phyloP scores from a whole-genome alignment of 1,139 yeast species.

The Debaryomyces fabryi region DNA sequence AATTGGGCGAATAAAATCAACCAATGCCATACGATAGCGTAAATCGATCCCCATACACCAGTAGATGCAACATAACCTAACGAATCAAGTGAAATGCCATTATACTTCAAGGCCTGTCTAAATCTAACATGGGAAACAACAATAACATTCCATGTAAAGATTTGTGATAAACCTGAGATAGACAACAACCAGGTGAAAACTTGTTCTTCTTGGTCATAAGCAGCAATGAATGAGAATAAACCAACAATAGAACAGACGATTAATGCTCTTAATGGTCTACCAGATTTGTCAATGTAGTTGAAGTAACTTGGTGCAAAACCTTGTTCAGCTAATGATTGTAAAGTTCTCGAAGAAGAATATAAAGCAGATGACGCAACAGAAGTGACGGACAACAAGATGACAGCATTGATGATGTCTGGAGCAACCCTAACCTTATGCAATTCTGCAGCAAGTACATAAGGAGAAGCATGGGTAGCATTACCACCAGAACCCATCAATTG shows the following conservation, averaged over 20 bases:
- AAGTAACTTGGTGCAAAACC: conserved; percentile 47
- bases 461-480: conserved; percentile 33
- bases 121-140: conserved; percentile 35
- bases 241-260: conserved; percentile 28
- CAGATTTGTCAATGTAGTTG: conserved; percentile 44
- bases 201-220: conserved; percentile 31
- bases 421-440: conserved; percentile 36
- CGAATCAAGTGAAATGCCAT: conserved; percentile 28
- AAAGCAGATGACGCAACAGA: conserved; percentile 49
- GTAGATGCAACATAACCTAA: conserved; percentile 35
- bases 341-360: conserved; percentile 47
- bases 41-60: conserved; percentile 35
- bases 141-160: conserved; percentile 41
- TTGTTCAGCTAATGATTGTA: conserved; percentile 47
- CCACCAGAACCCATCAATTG: conserved; percentile 33
- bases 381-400: conserved; percentile 46
- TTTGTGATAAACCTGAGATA: conserved; percentile 43
- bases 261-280: conserved; percentile 46
- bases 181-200: conserved; percentile 48
- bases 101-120: conserved; percentile 31
- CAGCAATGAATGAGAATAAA: conserved; percentile 29
- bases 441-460: conserved; percentile 36
- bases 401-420: conserved; percentile 47
- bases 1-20: conserved; percentile 39
- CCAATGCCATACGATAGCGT: conserved; percentile 29